These are phyloP conservation scores for Cryomyces minteri DNA, from an alignment of 495 filamentous ascomycete species.

Conservation along the genomic window DNA sequence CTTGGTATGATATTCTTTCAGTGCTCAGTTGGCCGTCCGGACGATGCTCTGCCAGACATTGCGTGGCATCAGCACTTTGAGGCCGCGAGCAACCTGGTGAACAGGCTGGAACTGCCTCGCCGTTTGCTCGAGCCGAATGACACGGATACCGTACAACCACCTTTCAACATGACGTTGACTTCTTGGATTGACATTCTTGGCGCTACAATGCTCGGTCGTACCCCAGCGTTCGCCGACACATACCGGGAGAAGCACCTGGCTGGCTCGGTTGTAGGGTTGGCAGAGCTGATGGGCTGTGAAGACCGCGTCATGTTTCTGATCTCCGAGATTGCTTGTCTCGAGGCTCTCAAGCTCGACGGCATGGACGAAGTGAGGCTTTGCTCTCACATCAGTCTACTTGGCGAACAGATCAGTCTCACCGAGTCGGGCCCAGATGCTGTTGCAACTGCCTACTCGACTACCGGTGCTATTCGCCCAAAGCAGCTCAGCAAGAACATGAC, in stretches of 20 bases:
- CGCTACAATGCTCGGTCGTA: conserved; percentile 73
- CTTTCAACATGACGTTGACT: conserved; percentile 90
- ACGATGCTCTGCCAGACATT: conserved; percentile 81
- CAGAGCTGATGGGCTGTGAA: conserved; percentile 94
- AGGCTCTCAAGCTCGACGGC: conserved; percentile 65
- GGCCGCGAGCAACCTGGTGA: conserved; percentile 64
- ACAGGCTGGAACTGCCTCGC: conserved; percentile 62
- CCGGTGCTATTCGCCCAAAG: conserved; percentile 61
- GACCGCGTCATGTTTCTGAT: conserved; percentile 97
- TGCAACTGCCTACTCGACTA: conserved; percentile 24
- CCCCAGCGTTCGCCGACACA: conserved; percentile 74
- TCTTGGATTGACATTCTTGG: conserved; percentile 97
- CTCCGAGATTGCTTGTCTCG: conserved; percentile 89
- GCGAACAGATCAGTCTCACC: conserved; percentile 62
- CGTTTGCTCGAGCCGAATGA: conserved; percentile 35
- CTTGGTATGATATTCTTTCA: conserved; percentile 97
- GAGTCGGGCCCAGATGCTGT: conserved; percentile 28
- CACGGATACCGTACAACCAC: conserved; percentile 39
- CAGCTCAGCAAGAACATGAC: conserved; percentile 75
- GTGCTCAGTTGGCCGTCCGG: conserved; percentile 70
- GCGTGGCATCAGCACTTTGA: conserved; percentile 96
- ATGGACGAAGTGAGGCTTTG: conserved; percentile 72
- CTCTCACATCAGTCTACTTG: conserved; percentile 64
- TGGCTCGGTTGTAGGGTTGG: conserved; percentile 51
- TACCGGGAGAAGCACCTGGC: conserved; percentile 82